A percentile compares a stretch with the other conserved stretches of the same genome.
Conservation (phyloP, 2,329 filamentous ascomycete genomes). For the Alternaria infectoria region DNA sequence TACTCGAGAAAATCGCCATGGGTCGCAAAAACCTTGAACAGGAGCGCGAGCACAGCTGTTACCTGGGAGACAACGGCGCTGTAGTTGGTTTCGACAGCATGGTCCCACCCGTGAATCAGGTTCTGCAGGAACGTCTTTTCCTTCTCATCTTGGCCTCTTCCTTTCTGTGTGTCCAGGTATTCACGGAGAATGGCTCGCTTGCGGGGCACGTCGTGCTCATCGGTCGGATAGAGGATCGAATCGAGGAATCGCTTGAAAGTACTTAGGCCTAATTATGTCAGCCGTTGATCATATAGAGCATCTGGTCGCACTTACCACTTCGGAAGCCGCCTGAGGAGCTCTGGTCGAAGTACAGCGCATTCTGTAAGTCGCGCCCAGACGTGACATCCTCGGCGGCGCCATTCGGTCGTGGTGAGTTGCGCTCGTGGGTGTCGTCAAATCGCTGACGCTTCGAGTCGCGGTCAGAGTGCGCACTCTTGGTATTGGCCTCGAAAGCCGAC, state of each 20-base stretch:
- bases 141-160: conserved; percentile 58
- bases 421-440: conserved; percentile 33
- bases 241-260: conserved; percentile 77
- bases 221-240: conserved; percentile 61
- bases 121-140: conserved; percentile 73
- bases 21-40: conserved; percentile 78
- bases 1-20: conserved; percentile 76
- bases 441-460: conserved; percentile 43
- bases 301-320: conserved; percentile 26
- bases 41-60: conserved; percentile 78
- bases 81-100: conserved; percentile 78
- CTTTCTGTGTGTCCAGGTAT: conserved; percentile 69
- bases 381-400: conserved; percentile 38
- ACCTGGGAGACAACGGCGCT: conserved; percentile 82
- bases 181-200: conserved; percentile 68
- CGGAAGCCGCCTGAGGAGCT: conserved; percentile 37
- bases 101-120: conserved; percentile 87
- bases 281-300: not conserved
- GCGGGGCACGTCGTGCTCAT: conserved; percentile 55
- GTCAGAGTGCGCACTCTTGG: conserved; percentile 22
- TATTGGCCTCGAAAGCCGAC: conserved; percentile 39
- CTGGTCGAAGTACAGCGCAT: conserved; percentile 47
- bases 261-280: conserved; percentile 61
- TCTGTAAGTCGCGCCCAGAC: conserved; percentile 44
- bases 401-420: conserved; percentile 29